Evolutionary conservation across 2,329 filamentous ascomycete species (phyloP), one percentile per base, ranked within the genome.

Genomic region (Epichloe amarillans): DNA sequence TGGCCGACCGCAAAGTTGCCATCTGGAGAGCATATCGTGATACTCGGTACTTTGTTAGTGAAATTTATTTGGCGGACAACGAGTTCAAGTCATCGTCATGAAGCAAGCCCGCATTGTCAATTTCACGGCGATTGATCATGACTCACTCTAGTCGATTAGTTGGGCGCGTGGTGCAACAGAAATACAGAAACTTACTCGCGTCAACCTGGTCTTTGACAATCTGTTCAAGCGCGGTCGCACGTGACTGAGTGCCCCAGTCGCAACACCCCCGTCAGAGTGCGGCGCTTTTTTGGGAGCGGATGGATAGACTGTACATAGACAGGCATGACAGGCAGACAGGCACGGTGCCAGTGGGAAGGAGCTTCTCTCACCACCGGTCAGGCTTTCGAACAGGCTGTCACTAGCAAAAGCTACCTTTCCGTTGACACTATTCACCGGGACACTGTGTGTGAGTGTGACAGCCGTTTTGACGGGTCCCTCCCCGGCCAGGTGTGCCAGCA

Each of bases 1-100:
- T 48, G 44, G 17, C 35, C 30, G 50, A 49, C 15, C 49, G 42
- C 30, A 41, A 45, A 21, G 50, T 52, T 46, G 52, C 52, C 52
- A 52, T 54, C 23, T 44, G 35, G 23, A 38, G 5, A 39, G 50
- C 50, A 52, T 52, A 33, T 21, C 37, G 37, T 38, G 23, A 12
- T 15, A 15, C 17, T 17, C 17, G 1, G 17, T 17, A 17, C 6
- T 8, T 50, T 19, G 35, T 44, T 26, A 23, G 5, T 23, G 17
- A 6, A 12, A 8, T 4, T 38, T 47, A 6, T 11, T 11, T 23
- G 17, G 10, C 35, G 11, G 17, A 48, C 3, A 35, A 14, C 30
- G 35, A 42, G 7, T 14, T 38, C 41, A 48, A 15, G 23, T 23
- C 17, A 41, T 48, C 12, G 12, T 19, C 3, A 21, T 41, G 7